Evolutionary conservation across 2,329 filamentous ascomycete species (phyloP), one percentile per base, ranked within the genome.

Genomic region (Pseudogymnoascus sp.): DNA sequence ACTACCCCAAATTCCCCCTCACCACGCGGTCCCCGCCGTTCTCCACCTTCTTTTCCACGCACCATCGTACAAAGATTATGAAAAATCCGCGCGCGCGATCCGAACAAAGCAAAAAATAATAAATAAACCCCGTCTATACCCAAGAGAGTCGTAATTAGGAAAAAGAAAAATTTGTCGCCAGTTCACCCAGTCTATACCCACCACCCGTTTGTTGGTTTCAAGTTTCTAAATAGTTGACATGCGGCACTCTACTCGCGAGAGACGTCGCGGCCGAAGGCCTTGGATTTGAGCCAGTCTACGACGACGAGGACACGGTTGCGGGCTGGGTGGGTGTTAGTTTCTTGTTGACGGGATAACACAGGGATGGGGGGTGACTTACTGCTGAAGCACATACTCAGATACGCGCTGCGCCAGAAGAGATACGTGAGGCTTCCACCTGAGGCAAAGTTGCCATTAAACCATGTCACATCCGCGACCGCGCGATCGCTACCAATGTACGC

Each of bases 321-420:
- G 64, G 90, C 90, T 95, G 66, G 54, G 59, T 30, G 63, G 63
- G 69, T 59, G 37, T 67, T 65, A 67, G 70, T 63, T 58, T 62
- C 43, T 25, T 11, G 28, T 22, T 11, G 8, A 2, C 2, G 12
- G 41, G 60, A 30, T 50, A 39, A 12, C 14, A 32, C 38, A 16
- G 34, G 18, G 35, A 47, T 14, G 39, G 18, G 37, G 18, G 47
- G 30, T 18, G 35, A 89, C 90, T 86, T 83, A 94, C 91, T 92
- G 86, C 92, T 97, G 77, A 99, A 99, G 85, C 93, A 97, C 94
- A 99, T 99, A 82, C 91, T 97, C 75, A 99, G 80, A 76, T 99
- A 99, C 61, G 93, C 94, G 73, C 90, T 95, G 74, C 92, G 85
- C 94, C 94, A 99, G 85, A 99, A 99, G 68, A 97, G 84, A 79